Evolutionary conservation across 2,329 filamentous ascomycete genomes (phyloP), one percentile per base, ranked within the genome.

Genomic region (Biscogniauxia mediterranea): DNA sequence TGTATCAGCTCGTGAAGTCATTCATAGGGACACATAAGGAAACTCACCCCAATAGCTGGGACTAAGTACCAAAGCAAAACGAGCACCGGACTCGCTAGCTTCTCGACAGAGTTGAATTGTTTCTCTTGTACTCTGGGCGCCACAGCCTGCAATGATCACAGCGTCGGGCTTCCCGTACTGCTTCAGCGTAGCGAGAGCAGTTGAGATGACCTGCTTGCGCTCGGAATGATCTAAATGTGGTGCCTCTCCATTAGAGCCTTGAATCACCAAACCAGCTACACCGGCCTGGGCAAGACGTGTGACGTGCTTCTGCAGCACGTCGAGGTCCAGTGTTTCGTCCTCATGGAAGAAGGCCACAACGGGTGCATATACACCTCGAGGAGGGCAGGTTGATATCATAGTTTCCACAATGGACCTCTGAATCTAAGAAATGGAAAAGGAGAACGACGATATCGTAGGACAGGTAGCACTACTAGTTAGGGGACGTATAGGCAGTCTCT

Each of bases 241-340:
- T 8, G 89, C 87, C 76, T 92, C 89, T 67, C 89, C 89, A 68
- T 91, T 92, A 66, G 87, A 89, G 56, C 89, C 89, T 70, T 90
- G 88, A 51, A 87, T 85, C 53, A 90, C 86, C 61, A 92, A 76
- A 72, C 55, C 28, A n/a, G 26, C 60, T 65, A 69, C 72, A 60
- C 68, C 55, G 20, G 58, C 60, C 52, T 62, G 61, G 7, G 65
- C 66, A 9, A 66, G 61, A 20, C 65, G 65, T 42, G 81, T 73
- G 2, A 83, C 84, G 61, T 77, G 75, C 46, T 75, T 77, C 58
- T 75, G 75, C 46, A 78, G 78, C 15, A 80, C 78, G 9, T 72
- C 65, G 15, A 82, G 65, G 63, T 85, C 82, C 51, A 85, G 70
- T 20, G 82, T 78, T 69, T 85, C 83, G 17, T 76, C 72, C 5